Evolutionary conservation across 352 stramenopile genomes (phyloP).

Genomic region (Globisporangium alternatum): DNA sequence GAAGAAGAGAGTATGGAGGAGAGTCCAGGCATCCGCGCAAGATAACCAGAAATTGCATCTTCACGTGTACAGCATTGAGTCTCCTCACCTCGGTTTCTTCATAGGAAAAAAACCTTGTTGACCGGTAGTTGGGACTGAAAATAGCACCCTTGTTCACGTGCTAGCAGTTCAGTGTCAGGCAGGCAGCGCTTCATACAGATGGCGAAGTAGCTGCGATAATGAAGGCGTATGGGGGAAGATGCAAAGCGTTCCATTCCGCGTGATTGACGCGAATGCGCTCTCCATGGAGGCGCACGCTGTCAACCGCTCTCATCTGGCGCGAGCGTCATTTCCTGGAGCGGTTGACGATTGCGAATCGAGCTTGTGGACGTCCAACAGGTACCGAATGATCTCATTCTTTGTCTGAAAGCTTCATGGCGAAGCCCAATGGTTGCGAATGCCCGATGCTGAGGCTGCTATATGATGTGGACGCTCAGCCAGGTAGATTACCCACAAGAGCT

Average conservation of each 20-base stretch:
- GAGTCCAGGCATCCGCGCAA: background rate
- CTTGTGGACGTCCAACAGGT: conserved; percentile 16
- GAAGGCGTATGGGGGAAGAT: background rate
- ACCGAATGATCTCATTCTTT: background rate
- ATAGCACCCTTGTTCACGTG: background rate
- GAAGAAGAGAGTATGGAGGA: background rate
- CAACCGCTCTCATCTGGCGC: background rate
- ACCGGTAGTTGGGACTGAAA: background rate
- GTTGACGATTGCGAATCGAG: conserved; percentile 1
- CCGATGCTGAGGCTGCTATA: background rate
- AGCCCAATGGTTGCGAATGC: background rate
- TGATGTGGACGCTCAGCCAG: conserved; percentile 4
- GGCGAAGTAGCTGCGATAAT: background rate
- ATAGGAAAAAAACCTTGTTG: too few species aligned
- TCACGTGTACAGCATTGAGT: too few species aligned
- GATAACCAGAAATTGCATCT: background rate
- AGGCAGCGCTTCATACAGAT: background rate
- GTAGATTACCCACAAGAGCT: conserved; percentile 15
- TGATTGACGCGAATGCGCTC: conserved; percentile 13
- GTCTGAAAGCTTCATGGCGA: background rate
- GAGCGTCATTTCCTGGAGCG: conserved; percentile 3
- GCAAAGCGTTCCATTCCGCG: conserved; percentile 17
- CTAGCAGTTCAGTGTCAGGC: too few species aligned
- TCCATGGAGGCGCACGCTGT: background rate
- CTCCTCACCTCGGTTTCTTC: too few species aligned